phyloP scores from a whole-genome alignment of 1,139 yeast genomes.

The Pichia sp. region DNA sequence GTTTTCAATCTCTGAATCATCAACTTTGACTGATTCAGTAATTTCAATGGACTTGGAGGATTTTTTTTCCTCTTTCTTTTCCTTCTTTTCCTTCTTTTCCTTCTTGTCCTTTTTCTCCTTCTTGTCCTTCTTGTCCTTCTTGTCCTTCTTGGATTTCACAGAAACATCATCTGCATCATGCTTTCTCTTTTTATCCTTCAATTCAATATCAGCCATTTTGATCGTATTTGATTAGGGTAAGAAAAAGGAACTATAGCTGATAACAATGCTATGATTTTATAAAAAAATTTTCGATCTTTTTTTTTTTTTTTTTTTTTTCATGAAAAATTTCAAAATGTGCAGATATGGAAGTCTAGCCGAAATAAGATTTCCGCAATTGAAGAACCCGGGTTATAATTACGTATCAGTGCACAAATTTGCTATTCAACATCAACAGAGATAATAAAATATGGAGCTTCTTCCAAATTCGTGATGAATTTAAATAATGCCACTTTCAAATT shows the following conservation, averaged over 20 bases:
- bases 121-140: constrained; percentile 36
- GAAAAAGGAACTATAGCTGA: too few relatives aligned
- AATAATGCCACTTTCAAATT: too few relatives aligned
- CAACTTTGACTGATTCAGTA: constrained; percentile 27
- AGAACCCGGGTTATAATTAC: too few relatives aligned
- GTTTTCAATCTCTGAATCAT: constrained; percentile 49
- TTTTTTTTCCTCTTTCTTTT: constrained; percentile 31
- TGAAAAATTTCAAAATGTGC: too few relatives aligned
- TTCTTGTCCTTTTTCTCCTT: constrained; percentile 31
- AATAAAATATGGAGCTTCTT: too few relatives aligned
- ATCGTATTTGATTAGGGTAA: too few relatives aligned
- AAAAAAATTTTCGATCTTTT: not conserved
- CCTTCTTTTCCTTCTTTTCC: constrained; percentile 32
- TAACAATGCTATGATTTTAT: not conserved
- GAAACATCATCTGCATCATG: constrained; percentile 21
- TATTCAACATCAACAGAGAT: too few relatives aligned
- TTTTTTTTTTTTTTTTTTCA: too few relatives aligned
- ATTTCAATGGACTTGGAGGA: constrained; percentile 25
- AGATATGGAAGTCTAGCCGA: too few relatives aligned
- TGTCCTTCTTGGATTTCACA: constrained; percentile 21
- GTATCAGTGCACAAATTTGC: too few relatives aligned
- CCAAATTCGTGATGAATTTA: too few relatives aligned
- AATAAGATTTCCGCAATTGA: too few relatives aligned
- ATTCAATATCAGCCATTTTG: constrained; percentile 11
- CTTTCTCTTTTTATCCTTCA: constrained; percentile 38